phyloP scores from a whole-genome alignment of 1,139 yeast genomes.

The Suhomyces panamericanus region DNA sequence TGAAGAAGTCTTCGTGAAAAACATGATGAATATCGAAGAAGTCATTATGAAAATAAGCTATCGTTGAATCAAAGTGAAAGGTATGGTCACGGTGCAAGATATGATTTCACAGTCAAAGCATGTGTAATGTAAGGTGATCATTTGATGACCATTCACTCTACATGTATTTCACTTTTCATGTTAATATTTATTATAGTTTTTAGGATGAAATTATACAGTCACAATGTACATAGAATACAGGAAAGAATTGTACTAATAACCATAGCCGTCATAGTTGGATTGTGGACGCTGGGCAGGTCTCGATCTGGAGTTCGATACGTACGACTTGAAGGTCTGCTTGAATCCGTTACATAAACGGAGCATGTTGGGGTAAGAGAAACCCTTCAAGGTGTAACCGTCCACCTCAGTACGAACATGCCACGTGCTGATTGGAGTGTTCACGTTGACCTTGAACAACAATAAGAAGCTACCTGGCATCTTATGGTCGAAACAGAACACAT shows the following conservation, averaged over 20 bases:
- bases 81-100: too few species aligned
- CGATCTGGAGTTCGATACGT: slow-evolving; percentile 21
- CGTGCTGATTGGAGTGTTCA: slow-evolving; percentile 67
- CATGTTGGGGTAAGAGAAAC: slow-evolving; percentile 83
- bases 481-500: slow-evolving; percentile 89
- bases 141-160: too few species aligned
- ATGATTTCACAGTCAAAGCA: too few species aligned
- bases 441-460: slow-evolving; percentile 77
- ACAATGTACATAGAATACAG: slow-evolving; percentile 7
- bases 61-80: too few species aligned
- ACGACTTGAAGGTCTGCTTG: slow-evolving; percentile 58
- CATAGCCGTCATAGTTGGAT: slow-evolving; percentile 30
- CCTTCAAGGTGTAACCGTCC: slow-evolving; percentile 78
- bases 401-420: slow-evolving; percentile 92
- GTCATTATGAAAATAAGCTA: too few species aligned
- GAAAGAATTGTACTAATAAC: slow-evolving; percentile 21
- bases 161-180: too few species aligned
- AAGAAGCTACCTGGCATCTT: slow-evolving; percentile 91
- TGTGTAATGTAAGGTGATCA: too few species aligned
- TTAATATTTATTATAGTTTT: slow-evolving; percentile 1
- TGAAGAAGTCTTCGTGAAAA: too few species aligned
- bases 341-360: slow-evolving; percentile 90
- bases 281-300: slow-evolving; percentile 17
- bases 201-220: slow-evolving; percentile 7
- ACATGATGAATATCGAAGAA: too few species aligned